Base-by-base conservation (phyloP, 1,139 yeast species). In the Yamadazyma atmosphaerica region DNA sequence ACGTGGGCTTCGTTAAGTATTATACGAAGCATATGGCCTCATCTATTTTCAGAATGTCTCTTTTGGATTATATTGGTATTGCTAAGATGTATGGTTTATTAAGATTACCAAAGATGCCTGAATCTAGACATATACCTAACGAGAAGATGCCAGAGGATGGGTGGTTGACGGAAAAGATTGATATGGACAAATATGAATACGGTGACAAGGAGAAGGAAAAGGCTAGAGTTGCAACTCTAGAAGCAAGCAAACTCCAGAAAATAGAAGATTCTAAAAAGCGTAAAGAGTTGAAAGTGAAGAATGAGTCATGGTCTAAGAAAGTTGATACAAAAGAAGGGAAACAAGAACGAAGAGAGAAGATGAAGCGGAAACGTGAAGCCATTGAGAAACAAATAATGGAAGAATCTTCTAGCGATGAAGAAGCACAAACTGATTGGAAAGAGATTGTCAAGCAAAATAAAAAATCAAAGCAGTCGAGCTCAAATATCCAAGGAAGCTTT, bases 61-160 rank as follows among this genome's bases (percentile, higher is more conserved):
- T 79, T 8, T 63, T 94, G 42, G 95, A 90, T 56, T 83, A 86
- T 51, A 59, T 83, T 21, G 86, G 83, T 0, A 47, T 84, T 11
- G 96, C 95, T 1, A 75, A 71, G 47, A 72, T 86, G 65, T 89
- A 86, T 60, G 96, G 96, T 1, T 63, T 94, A 11, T 63, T 87
- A 34, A 72, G 97, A 50, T 64, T 92, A 38, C 99, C 99, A 6
- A 80, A 82, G 50, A 94, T 94, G 98, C 98, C 98, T 0, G 99
- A 94, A 58, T 71, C 87, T 18, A 72, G 67, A 41, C 70, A 73
- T 50, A 66, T 85, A 2, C 58, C 72, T 9, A 65, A 68, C 24
- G 74, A 65, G 1, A 51, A 56, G 7, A 65, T 77, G 61, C 83
- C 84, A 0, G 77, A 71, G 42, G 72, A 74, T 46, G 97, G 96